A percentile compares a stretch with the other conserved stretches of the same genome.
Conservation (phyloP, 2,329 filamentous ascomycete species). For the Trichothecium sympodiale region DNA sequence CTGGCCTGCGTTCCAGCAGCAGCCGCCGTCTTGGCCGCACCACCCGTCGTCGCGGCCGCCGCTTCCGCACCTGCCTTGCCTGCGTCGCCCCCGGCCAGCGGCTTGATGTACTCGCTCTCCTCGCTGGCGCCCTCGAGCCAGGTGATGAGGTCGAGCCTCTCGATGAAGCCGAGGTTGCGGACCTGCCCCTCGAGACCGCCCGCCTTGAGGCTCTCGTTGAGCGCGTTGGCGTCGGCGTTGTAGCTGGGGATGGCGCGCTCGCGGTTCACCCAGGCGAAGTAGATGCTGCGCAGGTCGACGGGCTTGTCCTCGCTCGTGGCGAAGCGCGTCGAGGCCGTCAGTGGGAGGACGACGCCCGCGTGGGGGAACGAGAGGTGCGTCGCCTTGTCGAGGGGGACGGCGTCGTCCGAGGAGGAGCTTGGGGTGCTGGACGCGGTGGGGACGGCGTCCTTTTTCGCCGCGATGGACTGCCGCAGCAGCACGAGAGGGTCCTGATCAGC, state of each 20-base stretch:
- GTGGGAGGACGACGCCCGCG: slow-evolving; percentile 49
- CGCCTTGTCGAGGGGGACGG: slow-evolving; percentile 62
- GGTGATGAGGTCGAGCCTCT: slow-evolving; percentile 81
- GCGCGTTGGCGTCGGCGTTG: slow-evolving; percentile 67
- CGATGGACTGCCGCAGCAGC: slow-evolving; percentile 74
- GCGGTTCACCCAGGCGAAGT: slow-evolving; percentile 91
- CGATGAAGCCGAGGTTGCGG: slow-evolving; percentile 82
- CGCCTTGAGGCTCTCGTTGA: slow-evolving; percentile 63
- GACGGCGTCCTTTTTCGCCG: slow-evolving; percentile 55
- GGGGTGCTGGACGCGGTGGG: slow-evolving; percentile 62
- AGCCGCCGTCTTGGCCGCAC: slow-evolving; percentile 16
- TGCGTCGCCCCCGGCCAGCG: slow-evolving; percentile 54
- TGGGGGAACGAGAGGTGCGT: slow-evolving; percentile 67
- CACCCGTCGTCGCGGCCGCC: slow-evolving; percentile 25
- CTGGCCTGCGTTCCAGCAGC: slow-evolving; percentile 33
- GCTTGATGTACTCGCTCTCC: slow-evolving; percentile 87
- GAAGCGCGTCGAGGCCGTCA: slow-evolving; percentile 75
- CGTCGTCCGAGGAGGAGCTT: slow-evolving; percentile 31
- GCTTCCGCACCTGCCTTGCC: slow-evolving; percentile 30
- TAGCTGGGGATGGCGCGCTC: slow-evolving; percentile 86
- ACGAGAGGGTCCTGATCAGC: slow-evolving; percentile 66
- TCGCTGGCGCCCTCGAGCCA: slow-evolving; percentile 87
- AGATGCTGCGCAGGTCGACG: slow-evolving; percentile 86
- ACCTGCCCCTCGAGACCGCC: slow-evolving; percentile 53
- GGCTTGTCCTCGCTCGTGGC: slow-evolving; percentile 64